Conservation (phyloP, 176 grass and related monocot genomes). For the Tillandsia fasciculata region DNA sequence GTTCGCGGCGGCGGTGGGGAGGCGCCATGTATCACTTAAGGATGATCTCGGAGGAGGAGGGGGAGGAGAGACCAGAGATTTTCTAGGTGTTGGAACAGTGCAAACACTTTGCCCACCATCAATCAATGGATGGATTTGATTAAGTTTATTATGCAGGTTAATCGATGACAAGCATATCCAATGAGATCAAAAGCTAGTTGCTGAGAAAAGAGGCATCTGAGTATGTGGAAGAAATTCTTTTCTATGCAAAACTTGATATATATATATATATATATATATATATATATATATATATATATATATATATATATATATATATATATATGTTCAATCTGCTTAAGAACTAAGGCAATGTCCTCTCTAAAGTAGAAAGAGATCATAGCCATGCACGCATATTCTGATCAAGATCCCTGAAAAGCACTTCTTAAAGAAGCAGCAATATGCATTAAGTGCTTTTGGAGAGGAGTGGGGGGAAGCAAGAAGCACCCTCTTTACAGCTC, state of each 20-base stretch:
- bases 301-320: too few relatives aligned
- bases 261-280: too few relatives aligned
- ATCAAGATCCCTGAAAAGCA: constrained; percentile 12
- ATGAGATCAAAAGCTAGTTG: neutral
- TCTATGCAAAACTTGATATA: too few relatives aligned
- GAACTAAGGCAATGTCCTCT: neutral
- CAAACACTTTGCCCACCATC: constrained; percentile 63
- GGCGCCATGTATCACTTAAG: constrained; percentile 28
- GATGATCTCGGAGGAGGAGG: constrained; percentile 23
- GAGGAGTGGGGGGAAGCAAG: constrained; percentile 18
- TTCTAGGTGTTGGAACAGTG: constrained; percentile 64
- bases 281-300: too few relatives aligned
- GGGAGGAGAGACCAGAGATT: constrained; percentile 69
- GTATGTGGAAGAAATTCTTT: neutral
- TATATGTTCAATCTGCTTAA: too few relatives aligned
- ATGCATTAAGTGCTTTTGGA: neutral
- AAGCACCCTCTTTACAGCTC: constrained; percentile 27
- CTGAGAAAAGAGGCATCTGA: neutral
- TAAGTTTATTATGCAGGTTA: constrained; percentile 9
- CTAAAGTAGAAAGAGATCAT: constrained; percentile 16
- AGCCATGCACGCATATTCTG: constrained; percentile 10
- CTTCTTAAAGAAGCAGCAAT: neutral
- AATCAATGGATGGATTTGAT: constrained; percentile 61
- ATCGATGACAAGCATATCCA: constrained; percentile 2
- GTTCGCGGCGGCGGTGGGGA: constrained; percentile 17